Percentiles rank a stretch among this genome's conserved stretches.
Conservation (phyloP, 2,329 filamentous ascomycete genomes). For the Xenoacremonium recifei region DNA sequence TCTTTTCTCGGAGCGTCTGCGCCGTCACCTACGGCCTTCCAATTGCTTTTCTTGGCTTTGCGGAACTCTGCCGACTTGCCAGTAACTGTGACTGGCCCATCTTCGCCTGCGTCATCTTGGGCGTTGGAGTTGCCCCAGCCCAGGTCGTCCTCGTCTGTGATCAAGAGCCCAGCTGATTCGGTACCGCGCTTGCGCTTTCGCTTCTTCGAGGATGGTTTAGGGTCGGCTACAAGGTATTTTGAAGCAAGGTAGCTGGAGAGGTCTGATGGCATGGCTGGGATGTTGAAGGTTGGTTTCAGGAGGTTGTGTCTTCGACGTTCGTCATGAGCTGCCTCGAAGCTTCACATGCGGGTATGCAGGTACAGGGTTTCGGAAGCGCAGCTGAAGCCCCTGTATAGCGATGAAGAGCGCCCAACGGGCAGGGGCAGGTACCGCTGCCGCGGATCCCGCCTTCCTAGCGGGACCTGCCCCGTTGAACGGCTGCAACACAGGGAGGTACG, state of each 20-base stretch:
- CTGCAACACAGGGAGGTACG: slow-evolving; percentile 22
- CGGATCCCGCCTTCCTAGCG: too few relatives aligned
- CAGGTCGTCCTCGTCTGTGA: slow-evolving; percentile 62
- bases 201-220: slow-evolving; percentile 56
- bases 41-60: slow-evolving; percentile 73
- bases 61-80: slow-evolving; percentile 63
- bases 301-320: neutral
- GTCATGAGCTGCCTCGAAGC: slow-evolving; percentile 4
- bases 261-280: slow-evolving; percentile 49
- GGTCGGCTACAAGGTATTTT: slow-evolving; percentile 73
- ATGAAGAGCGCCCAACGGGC: slow-evolving; percentile 7
- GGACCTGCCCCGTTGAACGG: too few relatives aligned
- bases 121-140: slow-evolving; percentile 44
- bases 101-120: slow-evolving; percentile 52
- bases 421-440: neutral
- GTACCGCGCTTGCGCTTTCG: slow-evolving; percentile 58
- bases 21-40: slow-evolving; percentile 67
- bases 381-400: slow-evolving; percentile 12
- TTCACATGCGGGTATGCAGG: slow-evolving; percentile 20
- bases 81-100: slow-evolving; percentile 47
- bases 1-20: slow-evolving; percentile 31
- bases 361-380: slow-evolving; percentile 15
- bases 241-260: slow-evolving; percentile 86
- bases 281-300: slow-evolving; percentile 2
- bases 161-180: slow-evolving; percentile 53